Conservation (phyloP, 208 protist genomes). For the Acanthamoeba divionensis region DNA sequence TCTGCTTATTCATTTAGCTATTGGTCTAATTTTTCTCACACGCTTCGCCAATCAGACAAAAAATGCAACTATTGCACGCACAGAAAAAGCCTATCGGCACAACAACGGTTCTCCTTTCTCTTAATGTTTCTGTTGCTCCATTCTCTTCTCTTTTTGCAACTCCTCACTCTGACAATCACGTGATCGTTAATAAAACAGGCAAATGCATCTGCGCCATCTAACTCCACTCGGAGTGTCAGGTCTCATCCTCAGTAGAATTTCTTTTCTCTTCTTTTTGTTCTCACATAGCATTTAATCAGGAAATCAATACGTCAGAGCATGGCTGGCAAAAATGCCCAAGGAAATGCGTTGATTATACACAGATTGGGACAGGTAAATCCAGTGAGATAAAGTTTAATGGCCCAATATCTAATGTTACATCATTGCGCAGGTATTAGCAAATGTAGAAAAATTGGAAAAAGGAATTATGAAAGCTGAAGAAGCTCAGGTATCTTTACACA, state of each 20-base stretch:
- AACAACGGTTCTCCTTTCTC: background rate
- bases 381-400: background rate
- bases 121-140: background rate
- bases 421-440: background rate
- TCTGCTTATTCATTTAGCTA: background rate
- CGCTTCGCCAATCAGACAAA: no score
- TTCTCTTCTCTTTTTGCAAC: background rate
- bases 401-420: background rate
- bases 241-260: background rate
- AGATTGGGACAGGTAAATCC: background rate
- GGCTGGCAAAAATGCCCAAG: background rate
- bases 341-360: background rate
- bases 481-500: no score
- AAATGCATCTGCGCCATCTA: no score
- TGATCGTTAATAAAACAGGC: no score
- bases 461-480: conserved; percentile 19
- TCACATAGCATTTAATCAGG: background rate
- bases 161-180: background rate
- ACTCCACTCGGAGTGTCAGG: no score
- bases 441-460: background rate
- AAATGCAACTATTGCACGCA: background rate
- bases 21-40: background rate
- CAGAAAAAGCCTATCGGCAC: background rate
- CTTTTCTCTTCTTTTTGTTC: background rate
- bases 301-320: background rate